phyloP scores from a whole-genome alignment of 352 stramenopile genomes.

The Pythium folliculosum region DNA sequence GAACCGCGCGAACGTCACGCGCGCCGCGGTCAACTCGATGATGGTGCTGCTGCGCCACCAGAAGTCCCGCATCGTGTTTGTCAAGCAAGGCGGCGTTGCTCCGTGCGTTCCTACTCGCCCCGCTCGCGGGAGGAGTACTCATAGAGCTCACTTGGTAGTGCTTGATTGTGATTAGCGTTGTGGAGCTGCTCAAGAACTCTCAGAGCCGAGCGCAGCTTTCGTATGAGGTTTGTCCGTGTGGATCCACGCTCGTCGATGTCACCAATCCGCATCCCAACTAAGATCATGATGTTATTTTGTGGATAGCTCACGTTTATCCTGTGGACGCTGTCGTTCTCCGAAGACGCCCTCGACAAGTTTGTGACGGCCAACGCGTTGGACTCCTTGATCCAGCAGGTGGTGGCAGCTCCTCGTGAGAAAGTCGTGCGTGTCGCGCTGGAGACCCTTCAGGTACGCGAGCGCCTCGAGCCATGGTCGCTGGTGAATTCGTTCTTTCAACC shows the following conservation, averaged over 20 bases:
- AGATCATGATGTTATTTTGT: too few relatives aligned
- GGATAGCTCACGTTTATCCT: constrained; percentile 94
- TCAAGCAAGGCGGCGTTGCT: constrained; percentile 88
- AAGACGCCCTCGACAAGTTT: constrained; percentile 84
- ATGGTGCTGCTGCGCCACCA: constrained; percentile 91
- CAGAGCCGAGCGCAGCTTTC: constrained; percentile 92
- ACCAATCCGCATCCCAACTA: too few relatives aligned
- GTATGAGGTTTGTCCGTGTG: constrained; percentile 78
- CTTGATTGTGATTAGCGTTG: constrained; percentile 38
- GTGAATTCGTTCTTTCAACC: too few relatives aligned
- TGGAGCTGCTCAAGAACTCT: constrained; percentile 75
- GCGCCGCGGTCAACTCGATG: constrained; percentile 89
- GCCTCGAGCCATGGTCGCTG: not conserved
- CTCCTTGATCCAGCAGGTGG: constrained; percentile 78
- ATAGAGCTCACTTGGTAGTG: too few relatives aligned
- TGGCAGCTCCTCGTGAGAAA: constrained; percentile 96
- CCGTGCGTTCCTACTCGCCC: constrained; percentile 31
- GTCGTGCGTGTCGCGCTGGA: constrained; percentile 95
- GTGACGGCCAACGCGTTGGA: constrained; percentile 63
- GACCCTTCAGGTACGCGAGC: constrained; percentile 73
- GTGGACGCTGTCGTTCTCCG: constrained; percentile 95
- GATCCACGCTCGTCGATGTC: too few relatives aligned
- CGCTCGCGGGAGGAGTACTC: too few relatives aligned
- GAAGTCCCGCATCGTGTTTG: constrained; percentile 89
- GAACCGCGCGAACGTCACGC: constrained; percentile 72